A percentile compares a stretch with the other conserved stretches of the same genome.
These are phyloP conservation scores for Lycium barbarum DNA, from an alignment of 257 asterid species.

Conservation along the genomic window DNA sequence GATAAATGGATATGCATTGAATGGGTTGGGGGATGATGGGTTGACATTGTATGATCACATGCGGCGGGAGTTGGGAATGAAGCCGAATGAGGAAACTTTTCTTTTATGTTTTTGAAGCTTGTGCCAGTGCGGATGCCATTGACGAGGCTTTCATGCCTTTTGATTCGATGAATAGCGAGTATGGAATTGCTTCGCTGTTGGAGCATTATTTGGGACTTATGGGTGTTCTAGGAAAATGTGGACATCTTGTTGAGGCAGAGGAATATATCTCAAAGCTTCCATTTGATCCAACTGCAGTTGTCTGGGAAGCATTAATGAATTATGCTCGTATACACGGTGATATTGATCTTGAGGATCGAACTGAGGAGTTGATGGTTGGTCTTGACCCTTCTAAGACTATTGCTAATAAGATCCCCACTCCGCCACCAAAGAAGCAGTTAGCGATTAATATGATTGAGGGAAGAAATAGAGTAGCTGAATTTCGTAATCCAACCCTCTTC, in stretches of 20 bases:
- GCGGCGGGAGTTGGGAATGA: conserved; percentile 78
- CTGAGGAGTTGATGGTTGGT: conserved; percentile 75
- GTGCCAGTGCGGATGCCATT: conserved; percentile 90
- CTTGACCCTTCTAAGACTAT: conserved; percentile 76
- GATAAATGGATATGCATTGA: conserved; percentile 77
- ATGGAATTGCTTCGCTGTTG: conserved; percentile 66
- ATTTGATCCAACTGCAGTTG: conserved; percentile 70
- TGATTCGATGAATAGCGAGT: conserved; percentile 74
- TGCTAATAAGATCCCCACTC: conserved; percentile 72
- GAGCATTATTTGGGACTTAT: conserved; percentile 86
- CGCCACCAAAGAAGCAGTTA: conserved; percentile 76
- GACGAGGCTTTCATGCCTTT: conserved; percentile 91
- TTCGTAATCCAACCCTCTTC: conserved; percentile 71
- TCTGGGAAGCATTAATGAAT: conserved; percentile 89
- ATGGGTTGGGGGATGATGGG: conserved; percentile 93
- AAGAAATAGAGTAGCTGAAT: conserved; percentile 72
- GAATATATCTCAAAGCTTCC: conserved; percentile 81
- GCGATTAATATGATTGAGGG: conserved; percentile 86
- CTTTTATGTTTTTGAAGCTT: conserved; percentile 87
- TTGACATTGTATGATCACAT: conserved; percentile 80
- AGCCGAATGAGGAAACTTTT: conserved; percentile 68
- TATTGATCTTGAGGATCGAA: conserved; percentile 86
- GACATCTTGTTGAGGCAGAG: conserved; percentile 86
- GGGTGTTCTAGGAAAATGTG: conserved; percentile 81
- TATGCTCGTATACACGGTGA: conserved; percentile 97